phyloP scores from a whole-genome alignment of 2,329 filamentous ascomycete genomes.

The Pseudocercospora fuligena region DNA sequence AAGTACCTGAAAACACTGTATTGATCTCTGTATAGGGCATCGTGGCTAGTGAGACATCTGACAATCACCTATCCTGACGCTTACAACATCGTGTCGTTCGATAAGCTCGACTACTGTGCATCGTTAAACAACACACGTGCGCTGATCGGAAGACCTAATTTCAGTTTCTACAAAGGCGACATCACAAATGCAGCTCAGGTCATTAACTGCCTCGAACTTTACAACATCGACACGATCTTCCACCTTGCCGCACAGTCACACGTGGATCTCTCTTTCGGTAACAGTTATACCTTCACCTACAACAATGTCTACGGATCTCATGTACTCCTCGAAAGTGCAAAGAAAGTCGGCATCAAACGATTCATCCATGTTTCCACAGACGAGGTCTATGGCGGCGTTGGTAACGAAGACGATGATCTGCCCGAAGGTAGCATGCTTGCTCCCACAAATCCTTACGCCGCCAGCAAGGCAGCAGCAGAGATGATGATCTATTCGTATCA shows the following conservation, averaged over 20 bases:
- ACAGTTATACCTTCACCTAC: not conserved
- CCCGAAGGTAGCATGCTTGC: not conserved
- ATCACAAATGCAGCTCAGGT: not conserved
- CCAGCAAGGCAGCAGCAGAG: not conserved
- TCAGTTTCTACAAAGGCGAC: not conserved
- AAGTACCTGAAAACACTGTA: not conserved
- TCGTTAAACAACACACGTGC: not conserved
- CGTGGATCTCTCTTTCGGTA: not conserved
- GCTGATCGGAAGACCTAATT: not conserved
- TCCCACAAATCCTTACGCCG: not conserved
- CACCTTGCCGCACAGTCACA: not conserved
- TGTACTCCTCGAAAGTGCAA: not conserved
- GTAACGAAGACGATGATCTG: not conserved
- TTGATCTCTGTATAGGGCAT: not conserved
- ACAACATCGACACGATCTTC: not conserved
- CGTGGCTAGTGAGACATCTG: not conserved
- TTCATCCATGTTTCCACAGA: not conserved
- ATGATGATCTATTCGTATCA: not conserved
- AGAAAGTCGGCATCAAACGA: not conserved
- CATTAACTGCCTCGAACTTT: not conserved
- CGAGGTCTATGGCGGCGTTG: not conserved
- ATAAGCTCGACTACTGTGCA: not conserved
- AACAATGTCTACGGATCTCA: not conserved
- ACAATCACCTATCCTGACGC: not conserved
- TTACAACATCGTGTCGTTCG: not conserved